A percentile compares a stretch with the other conserved stretches of the same genome.
Conservation (phyloP, 331 rosid species). For the Stylosanthes scabra region DNA sequence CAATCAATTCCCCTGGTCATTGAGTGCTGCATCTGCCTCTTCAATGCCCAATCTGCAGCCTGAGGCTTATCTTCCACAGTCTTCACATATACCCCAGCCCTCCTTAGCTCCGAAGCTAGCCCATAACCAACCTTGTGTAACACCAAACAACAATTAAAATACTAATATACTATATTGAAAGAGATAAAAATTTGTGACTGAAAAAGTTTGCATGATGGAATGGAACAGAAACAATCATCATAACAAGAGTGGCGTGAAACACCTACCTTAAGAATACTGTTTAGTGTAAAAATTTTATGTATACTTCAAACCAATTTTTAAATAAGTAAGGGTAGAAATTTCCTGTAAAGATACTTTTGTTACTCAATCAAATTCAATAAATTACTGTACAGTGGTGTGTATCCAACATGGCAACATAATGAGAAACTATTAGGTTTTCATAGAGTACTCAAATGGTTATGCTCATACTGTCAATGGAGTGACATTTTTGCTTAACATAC, state of each 20-base stretch:
- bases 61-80: slow-evolving; percentile 85
- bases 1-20: slow-evolving; percentile 86
- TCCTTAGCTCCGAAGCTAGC: slow-evolving; percentile 73
- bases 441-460: too few relatives aligned
- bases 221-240: not conserved
- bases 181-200: not conserved
- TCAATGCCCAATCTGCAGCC: slow-evolving; percentile 92
- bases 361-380: too few relatives aligned
- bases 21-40: slow-evolving; percentile 86
- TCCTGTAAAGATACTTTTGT: too few relatives aligned
- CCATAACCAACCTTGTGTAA: slow-evolving; percentile 68
- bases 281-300: not conserved
- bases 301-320: too few relatives aligned
- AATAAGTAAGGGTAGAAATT: too few relatives aligned
- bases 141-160: not conserved
- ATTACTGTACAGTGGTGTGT: too few relatives aligned
- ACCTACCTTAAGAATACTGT: not conserved
- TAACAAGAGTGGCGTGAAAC: not conserved
- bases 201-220: not conserved
- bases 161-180: not conserved
- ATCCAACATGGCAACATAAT: too few relatives aligned
- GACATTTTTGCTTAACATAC: too few relatives aligned
- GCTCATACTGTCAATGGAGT: too few relatives aligned
- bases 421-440: too few relatives aligned
- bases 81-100: slow-evolving; percentile 89